Percentiles rank a stretch among this genome's conserved stretches.
Conservation (phyloP, 2,329 filamentous ascomycete species). For the Arthrobotrys megalospora region DNA sequence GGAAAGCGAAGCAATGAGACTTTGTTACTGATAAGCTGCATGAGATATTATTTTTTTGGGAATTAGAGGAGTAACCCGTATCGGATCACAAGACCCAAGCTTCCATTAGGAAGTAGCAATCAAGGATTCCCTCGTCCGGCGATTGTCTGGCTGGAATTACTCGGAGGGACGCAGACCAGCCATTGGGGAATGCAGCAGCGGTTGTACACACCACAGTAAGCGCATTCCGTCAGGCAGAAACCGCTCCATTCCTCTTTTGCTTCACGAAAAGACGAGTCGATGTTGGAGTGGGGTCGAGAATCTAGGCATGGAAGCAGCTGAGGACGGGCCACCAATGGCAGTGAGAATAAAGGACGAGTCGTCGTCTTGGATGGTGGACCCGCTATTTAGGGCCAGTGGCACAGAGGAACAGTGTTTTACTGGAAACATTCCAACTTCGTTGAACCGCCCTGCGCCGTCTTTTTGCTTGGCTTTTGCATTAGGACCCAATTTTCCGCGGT, state of each 20-base stretch:
- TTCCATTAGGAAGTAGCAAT: slow-evolving; percentile 55
- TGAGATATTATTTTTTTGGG: slow-evolving; percentile 53
- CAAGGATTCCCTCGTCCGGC: slow-evolving; percentile 57
- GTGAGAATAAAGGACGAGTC: slow-evolving; percentile 1
- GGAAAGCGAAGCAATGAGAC: slow-evolving; percentile 10
- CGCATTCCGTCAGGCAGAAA: slow-evolving; percentile 60
- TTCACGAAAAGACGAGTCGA: slow-evolving; percentile 29
- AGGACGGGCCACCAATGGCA: slow-evolving; percentile 14
- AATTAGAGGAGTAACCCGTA: slow-evolving; percentile 39
- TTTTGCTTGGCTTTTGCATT: slow-evolving; percentile 29
- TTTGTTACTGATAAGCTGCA: slow-evolving; percentile 57
- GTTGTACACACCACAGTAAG: slow-evolving; percentile 61
- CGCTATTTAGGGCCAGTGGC: slow-evolving; percentile 34
- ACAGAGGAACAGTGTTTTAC: slow-evolving; percentile 21
- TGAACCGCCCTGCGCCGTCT: slow-evolving; percentile 60
- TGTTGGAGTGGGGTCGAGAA: slow-evolving; percentile 26
- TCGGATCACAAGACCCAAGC: slow-evolving; percentile 58
- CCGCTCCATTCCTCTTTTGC: slow-evolving; percentile 49
- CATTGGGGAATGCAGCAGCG: slow-evolving; percentile 56
- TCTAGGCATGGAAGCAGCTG: slow-evolving; percentile 10
- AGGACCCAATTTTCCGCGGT: slow-evolving; percentile 53
- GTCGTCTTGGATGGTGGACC: slow-evolving; percentile 20
- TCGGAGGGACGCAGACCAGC: slow-evolving; percentile 36
- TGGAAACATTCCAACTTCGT: slow-evolving; percentile 14
- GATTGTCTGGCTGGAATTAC: slow-evolving; percentile 57